Evolutionary conservation across 768 basidiomycete species (phyloP), one percentile per base, ranked within the genome.

Genomic region (Lentinus tigrinus): DNA sequence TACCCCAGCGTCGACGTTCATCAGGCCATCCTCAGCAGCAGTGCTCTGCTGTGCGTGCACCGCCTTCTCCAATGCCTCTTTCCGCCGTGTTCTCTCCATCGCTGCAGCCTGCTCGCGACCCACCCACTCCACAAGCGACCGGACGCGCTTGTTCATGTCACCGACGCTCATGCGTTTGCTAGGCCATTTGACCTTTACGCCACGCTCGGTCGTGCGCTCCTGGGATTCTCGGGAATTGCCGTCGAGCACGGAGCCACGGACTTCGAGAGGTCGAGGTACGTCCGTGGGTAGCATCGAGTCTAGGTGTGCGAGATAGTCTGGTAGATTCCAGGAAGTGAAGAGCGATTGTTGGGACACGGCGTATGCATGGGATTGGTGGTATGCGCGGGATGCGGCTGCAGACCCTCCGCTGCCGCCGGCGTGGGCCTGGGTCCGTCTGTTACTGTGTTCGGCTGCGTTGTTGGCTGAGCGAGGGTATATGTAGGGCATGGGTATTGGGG

Each of bases 71-170:
- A 93, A 69, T 2, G 90, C 86, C 47, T 88, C 85, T 63, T 81
- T 79, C 60, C 91, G 76, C 63, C 89, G 79, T 27, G 78, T 79
- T 42, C 91, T 83, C 68, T 92, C 91, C 37, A 81, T 77, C 10
- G 88, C 87, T 62, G 78, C 84, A 8, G 88, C 90, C 72, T 93
- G 91, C 68, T 93, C 90, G 56, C 93, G 78, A 27, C 89, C 91
- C n/a, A 97, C 93, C 86, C 91, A 98, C 67, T 97, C 95, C 19
- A 96, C 85, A 47, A 98, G 79, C 42, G 88, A 84, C 36, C 92
- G 81, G 23, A 96, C 92, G 24, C 96, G 86, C 75, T 97, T 97
- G 72, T 93, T 91, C 93, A 98, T 96, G 71, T 98, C 96, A 19
- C 87, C 89, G n/a, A 96, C 88, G 64, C 95, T 97, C 84, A 88